phyloP scores from a whole-genome alignment of 2,329 filamentous ascomycete genomes.

The Zasmidium angulare region DNA sequence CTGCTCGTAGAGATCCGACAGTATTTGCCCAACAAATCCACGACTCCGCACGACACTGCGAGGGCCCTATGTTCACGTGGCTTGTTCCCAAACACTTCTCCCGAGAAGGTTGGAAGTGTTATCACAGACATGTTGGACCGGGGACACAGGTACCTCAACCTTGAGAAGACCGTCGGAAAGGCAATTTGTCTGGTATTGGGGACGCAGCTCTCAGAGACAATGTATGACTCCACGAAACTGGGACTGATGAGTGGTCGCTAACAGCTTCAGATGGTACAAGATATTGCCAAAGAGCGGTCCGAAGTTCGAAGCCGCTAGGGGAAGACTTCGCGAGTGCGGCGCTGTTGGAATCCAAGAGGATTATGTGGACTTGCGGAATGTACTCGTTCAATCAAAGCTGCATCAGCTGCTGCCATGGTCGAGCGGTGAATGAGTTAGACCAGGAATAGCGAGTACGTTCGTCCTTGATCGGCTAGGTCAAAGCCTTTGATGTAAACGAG shows the following conservation, averaged over 20 bases:
- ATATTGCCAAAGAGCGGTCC: neutral
- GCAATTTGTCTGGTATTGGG: neutral
- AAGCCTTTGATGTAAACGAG: too few species aligned
- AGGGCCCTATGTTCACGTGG: too few species aligned
- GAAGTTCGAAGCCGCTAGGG: neutral
- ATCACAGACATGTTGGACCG: neutral
- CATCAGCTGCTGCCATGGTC: neutral
- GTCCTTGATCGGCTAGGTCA: too few species aligned
- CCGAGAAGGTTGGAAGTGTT: neutral
- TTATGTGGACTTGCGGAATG: neutral
- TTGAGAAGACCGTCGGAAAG: neutral
- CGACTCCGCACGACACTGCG: too few species aligned
- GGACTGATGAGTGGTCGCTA: neutral
- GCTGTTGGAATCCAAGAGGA: neutral
- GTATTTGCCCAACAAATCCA: too few species aligned
- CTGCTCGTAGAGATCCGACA: neutral
- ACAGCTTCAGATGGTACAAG: neutral
- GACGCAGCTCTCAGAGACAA: neutral
- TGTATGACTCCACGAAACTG: neutral
- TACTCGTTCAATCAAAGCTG: neutral
- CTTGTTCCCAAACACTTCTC: neutral
- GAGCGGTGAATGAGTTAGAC: too few species aligned
- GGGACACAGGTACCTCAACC: neutral
- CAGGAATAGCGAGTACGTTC: too few species aligned
- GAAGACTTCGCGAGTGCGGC: neutral